These are phyloP conservation scores for Nyctanthes arbortristis DNA, from an alignment of 257 asterid genomes.

Conservation along the genomic window DNA sequence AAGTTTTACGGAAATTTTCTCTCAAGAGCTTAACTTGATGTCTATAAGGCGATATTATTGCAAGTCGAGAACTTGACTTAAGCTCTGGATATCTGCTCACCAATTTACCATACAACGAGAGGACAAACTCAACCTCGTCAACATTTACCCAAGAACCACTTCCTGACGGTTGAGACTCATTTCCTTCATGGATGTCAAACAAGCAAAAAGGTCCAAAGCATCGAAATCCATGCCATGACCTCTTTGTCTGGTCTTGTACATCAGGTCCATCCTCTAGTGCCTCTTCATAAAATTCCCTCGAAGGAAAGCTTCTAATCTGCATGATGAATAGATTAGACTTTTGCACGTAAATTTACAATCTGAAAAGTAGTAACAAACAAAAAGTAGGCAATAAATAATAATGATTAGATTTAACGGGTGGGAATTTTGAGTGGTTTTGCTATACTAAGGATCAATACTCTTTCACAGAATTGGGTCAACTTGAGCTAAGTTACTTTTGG, in stretches of 20 bases:
- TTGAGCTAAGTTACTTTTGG: no score
- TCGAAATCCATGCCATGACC: constrained; percentile 71
- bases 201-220: constrained; percentile 98
- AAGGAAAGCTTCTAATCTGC: constrained; percentile 96
- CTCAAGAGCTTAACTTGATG: constrained; percentile 82
- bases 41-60: constrained; percentile 86
- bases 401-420: no score
- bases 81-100: constrained; percentile 87
- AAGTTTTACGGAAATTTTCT: constrained; percentile 61
- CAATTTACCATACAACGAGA: constrained; percentile 63
- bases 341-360: neutral
- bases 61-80: constrained; percentile 73
- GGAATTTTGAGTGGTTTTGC: no score
- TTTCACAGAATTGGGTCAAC: no score
- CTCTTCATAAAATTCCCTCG: constrained; percentile 83
- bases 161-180: constrained; percentile 73
- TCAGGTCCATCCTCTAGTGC: constrained; percentile 90
- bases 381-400: no score
- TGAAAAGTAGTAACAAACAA: neutral
- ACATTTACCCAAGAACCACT: constrained; percentile 82
- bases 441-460: no score
- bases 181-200: constrained; percentile 84
- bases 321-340: constrained; percentile 25
- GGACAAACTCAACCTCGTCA: constrained; percentile 92
- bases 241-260: constrained; percentile 60